Conservation (phyloP, 2,329 filamentous ascomycete genomes). For the Falciphora oryzae region DNA sequence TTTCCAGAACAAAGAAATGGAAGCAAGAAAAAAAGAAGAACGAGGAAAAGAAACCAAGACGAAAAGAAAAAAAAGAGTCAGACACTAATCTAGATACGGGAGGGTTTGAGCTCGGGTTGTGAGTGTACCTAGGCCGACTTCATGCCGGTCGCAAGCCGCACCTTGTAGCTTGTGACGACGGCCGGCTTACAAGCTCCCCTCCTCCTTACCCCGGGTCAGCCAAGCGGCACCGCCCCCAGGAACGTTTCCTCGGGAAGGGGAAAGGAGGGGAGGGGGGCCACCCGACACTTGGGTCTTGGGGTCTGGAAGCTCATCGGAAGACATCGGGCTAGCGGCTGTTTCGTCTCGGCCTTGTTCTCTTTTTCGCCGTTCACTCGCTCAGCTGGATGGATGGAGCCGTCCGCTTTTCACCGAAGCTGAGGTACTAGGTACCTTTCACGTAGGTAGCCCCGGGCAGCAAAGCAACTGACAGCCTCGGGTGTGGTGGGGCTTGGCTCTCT, state of each 20-base stretch:
- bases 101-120: neutral
- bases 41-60: slow-evolving; percentile 14
- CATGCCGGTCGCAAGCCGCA: neutral
- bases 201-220: slow-evolving; percentile 1
- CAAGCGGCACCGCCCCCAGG: slow-evolving; percentile 6
- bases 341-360: slow-evolving; percentile 9
- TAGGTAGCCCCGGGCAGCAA: no score
- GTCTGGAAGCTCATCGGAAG: slow-evolving; percentile 17
- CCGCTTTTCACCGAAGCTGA: no score
- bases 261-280: no score
- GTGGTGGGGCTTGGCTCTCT: no score
- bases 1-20: slow-evolving; percentile 12
- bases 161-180: slow-evolving; percentile 10
- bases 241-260: slow-evolving; percentile 2
- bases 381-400: neutral
- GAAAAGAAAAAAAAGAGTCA: slow-evolving; percentile 9
- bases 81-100: neutral
- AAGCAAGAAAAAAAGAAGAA: slow-evolving; percentile 15
- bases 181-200: slow-evolving; percentile 7
- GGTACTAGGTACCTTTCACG: no score
- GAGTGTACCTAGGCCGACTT: neutral
- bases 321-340: slow-evolving; percentile 25
- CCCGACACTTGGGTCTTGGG: neutral
- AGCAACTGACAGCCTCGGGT: neutral
- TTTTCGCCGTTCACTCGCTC: neutral